A percentile compares a stretch with the other conserved stretches of the same genome.
These are phyloP conservation scores for Harringtonia lauricola DNA, from an alignment of 2,329 filamentous ascomycete species.

Conservation along the genomic window DNA sequence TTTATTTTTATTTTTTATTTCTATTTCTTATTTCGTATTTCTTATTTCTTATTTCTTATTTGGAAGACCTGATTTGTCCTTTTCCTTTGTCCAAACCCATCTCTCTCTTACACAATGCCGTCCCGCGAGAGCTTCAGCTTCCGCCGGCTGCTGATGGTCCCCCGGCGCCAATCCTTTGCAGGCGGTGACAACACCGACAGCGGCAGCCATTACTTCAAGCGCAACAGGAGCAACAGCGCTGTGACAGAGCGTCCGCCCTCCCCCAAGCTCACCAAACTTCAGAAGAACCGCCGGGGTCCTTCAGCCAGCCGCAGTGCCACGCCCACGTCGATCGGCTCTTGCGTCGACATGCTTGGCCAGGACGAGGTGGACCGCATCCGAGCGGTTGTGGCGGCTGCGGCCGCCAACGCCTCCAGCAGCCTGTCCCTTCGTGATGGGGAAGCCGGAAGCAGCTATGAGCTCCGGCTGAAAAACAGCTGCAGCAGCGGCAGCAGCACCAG, in stretches of 20 bases:
- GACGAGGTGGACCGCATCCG: slow-evolving; percentile 42
- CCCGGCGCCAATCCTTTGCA: slow-evolving; percentile 9
- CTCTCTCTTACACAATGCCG: slow-evolving; percentile 20
- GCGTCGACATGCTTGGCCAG: slow-evolving; percentile 1
- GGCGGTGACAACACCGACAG: not conserved
- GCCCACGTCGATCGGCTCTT: no score
- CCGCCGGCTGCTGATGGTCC: slow-evolving; percentile 28
- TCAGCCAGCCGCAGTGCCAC: no score
- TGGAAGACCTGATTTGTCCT: no score
- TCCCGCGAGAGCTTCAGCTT: slow-evolving; percentile 31
- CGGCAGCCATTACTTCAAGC: slow-evolving; percentile 11
- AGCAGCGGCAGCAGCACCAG: not conserved
- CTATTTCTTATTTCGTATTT: no score
- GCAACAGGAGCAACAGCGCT: slow-evolving; percentile 15
- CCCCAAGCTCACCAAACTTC: not conserved
- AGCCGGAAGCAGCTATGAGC: not conserved
- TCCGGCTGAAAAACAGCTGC: no score
- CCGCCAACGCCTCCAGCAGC: slow-evolving; percentile 1
- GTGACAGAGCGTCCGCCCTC: not conserved
- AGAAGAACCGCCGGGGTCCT: no score
- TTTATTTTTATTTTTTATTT: no score
- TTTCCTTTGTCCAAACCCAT: no score
- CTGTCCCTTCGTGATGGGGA: slow-evolving; percentile 3
- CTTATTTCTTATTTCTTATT: no score
- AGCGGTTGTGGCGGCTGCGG: slow-evolving; percentile 25